Conservation (phyloP, 441 rosid species). For the Croton laevigatus region DNA sequence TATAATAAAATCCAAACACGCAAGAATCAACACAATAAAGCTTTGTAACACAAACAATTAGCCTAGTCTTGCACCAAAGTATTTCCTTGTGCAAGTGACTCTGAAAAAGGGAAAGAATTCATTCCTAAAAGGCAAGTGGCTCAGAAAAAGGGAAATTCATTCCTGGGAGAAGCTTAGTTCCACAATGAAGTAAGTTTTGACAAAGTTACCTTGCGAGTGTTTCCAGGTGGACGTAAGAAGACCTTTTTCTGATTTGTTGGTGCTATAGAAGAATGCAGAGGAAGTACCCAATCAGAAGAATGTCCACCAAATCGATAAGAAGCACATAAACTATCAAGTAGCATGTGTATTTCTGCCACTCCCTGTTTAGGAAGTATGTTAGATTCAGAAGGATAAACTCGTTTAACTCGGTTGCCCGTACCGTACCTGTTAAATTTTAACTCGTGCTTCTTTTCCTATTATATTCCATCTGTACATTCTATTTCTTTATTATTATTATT, state of each 20-base stretch:
- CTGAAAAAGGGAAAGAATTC: neutral
- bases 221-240: conserved; percentile 72
- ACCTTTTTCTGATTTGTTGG: conserved; percentile 73
- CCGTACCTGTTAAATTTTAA: too few species aligned
- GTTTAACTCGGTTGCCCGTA: too few species aligned
- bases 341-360: conserved; percentile 64
- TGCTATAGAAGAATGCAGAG: conserved; percentile 85
- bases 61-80: neutral
- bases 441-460: too few species aligned
- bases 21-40: too few species aligned
- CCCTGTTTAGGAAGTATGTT: conserved; percentile 51
- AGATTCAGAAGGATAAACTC: conserved; percentile 19
- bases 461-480: too few species aligned
- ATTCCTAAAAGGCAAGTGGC: neutral
- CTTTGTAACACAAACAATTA: neutral
- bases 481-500: too few species aligned
- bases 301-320: conserved; percentile 83
- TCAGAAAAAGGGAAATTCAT: neutral
- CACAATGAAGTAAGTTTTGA: neutral
- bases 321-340: conserved; percentile 74
- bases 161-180: neutral
- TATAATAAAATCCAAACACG: too few species aligned
- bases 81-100: neutral
- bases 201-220: conserved; percentile 67
- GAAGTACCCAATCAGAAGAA: conserved; percentile 84